A percentile compares a stretch with the other conserved stretches of the same genome.
Evolutionary conservation across 2,329 filamentous ascomycete species (phyloP).

Genomic region (Aureobasidium uvarum): DNA sequence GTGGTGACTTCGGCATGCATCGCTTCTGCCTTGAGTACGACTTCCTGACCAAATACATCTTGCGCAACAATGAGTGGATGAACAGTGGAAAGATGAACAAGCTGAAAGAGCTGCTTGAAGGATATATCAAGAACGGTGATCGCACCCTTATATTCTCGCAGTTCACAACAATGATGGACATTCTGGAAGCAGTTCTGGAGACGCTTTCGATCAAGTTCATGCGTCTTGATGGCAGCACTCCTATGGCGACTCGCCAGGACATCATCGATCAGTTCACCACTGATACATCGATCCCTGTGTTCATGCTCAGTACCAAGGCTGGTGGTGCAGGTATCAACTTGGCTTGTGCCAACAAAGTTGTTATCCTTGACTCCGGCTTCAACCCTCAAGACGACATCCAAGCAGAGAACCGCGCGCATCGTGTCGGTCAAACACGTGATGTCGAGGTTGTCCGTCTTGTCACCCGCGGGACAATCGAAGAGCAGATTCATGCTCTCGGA

Average conservation of each 20-base stretch:
- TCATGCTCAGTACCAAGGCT: constrained; percentile 88
- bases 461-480: constrained; percentile 78
- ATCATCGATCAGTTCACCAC: constrained; percentile 84
- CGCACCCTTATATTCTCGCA: constrained; percentile 89
- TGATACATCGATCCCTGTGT: constrained; percentile 76
- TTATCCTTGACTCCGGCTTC: constrained; percentile 96
- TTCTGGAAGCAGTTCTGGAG: constrained; percentile 78
- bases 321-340: constrained; percentile 97
- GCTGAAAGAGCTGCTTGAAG: constrained; percentile 68
- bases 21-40: constrained; percentile 55
- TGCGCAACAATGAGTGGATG: constrained; percentile 64
- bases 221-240: constrained; percentile 81
- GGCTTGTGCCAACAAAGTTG: constrained; percentile 92
- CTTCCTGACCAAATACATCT: constrained; percentile 55
- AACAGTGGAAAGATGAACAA: constrained; percentile 81
- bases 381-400: constrained; percentile 99
- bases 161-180: constrained; percentile 88
- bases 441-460: constrained; percentile 90
- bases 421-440: constrained; percentile 84
- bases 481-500: constrained; percentile 87
- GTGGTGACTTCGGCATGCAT: constrained; percentile 71
- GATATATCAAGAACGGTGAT: constrained; percentile 77
- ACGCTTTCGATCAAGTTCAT: constrained; percentile 72
- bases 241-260: constrained; percentile 77
- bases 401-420: constrained; percentile 93